Percentiles rank a stretch among this genome's conserved stretches.
These are phyloP conservation scores for Cokeromyces recurvatus DNA, from an alignment of 371 early-diverging fungal genomes.

Conservation along the genomic window DNA sequence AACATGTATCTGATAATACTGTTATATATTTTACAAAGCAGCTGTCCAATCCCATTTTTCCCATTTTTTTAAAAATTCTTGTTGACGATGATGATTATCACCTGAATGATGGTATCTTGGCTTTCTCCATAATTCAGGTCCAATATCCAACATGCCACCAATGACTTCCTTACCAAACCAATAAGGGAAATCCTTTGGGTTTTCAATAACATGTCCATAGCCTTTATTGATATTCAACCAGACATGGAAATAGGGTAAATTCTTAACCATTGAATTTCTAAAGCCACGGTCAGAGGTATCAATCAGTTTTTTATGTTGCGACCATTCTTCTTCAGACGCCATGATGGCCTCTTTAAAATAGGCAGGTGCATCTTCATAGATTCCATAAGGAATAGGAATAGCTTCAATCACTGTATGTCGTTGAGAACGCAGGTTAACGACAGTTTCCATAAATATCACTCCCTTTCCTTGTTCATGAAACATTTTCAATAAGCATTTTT, in stretches of 20 bases:
- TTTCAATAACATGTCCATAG: constrained; percentile 95
- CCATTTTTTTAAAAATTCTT: constrained; percentile 70
- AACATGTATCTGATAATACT: too few relatives aligned
- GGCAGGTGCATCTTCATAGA: constrained; percentile 75
- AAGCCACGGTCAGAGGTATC: constrained; percentile 76
- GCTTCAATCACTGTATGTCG: constrained; percentile 88
- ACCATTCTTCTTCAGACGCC: constrained; percentile 82
- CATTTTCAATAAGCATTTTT: constrained; percentile 90
- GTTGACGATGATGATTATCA: constrained; percentile 54
- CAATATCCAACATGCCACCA: constrained; percentile 77
- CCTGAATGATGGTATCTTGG: constrained; percentile 56
- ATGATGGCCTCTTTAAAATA: constrained; percentile 86
- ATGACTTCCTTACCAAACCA: constrained; percentile 85
- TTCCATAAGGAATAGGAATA: constrained; percentile 81
- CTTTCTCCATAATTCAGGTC: constrained; percentile 70
- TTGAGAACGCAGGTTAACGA: constrained; percentile 64
- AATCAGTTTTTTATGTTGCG: constrained; percentile 86
- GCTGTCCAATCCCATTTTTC: constrained; percentile 82
- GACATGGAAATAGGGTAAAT: constrained; percentile 93
- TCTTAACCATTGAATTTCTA: constrained; percentile 63
- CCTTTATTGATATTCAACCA: constrained; percentile 91
- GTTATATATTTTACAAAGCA: constrained; percentile 20
- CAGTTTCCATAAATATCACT: constrained; percentile 88
- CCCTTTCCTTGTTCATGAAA: constrained; percentile 64
- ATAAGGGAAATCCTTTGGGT: constrained; percentile 66